phyloP scores from a whole-genome alignment of 202 grass and related monocot species.

The Schoenoplectus triqueter region DNA sequence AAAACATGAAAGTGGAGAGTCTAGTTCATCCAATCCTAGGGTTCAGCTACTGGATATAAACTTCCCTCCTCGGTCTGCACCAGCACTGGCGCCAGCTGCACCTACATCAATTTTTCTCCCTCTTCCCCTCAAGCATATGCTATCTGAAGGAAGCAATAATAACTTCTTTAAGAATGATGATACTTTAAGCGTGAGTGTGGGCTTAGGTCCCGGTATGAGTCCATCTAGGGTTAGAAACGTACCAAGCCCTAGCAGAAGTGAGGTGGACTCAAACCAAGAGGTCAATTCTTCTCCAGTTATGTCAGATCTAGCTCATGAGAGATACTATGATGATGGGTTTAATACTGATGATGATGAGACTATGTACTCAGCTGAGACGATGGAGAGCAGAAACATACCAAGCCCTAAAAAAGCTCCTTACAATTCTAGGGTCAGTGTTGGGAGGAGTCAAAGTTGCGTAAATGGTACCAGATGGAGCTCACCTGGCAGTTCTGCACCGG shows the following conservation, averaged over 20 bases:
- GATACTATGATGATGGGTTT: constrained; percentile 48
- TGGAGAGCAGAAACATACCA: constrained; percentile 84
- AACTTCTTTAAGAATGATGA: constrained; percentile 23
- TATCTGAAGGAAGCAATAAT: constrained; percentile 60
- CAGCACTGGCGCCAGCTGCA: background rate
- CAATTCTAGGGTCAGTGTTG: constrained; percentile 40
- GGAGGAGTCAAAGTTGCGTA: constrained; percentile 64
- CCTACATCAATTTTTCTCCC: constrained; percentile 70
- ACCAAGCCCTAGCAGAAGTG: constrained; percentile 34
- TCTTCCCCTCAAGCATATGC: constrained; percentile 72
- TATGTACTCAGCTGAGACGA: constrained; percentile 85
- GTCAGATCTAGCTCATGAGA: constrained; percentile 51
- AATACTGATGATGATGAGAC: constrained; percentile 69
- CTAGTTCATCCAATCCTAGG: constrained; percentile 32
- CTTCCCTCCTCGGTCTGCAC: constrained; percentile 46
- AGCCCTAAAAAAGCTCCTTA: constrained; percentile 58
- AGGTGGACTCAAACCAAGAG: constrained; percentile 45
- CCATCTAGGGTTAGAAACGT: constrained; percentile 33
- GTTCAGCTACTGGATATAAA: constrained; percentile 49
- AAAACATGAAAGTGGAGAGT: constrained; percentile 41
- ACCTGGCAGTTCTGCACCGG: constrained; percentile 54
- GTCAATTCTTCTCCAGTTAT: constrained; percentile 63
- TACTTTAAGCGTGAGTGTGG: constrained; percentile 27
- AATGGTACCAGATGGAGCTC: constrained; percentile 73
- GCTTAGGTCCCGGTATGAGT: background rate